Base-by-base conservation (phyloP, 192 early-diverging fungal species). In the Gonapodya sp. region DNA sequence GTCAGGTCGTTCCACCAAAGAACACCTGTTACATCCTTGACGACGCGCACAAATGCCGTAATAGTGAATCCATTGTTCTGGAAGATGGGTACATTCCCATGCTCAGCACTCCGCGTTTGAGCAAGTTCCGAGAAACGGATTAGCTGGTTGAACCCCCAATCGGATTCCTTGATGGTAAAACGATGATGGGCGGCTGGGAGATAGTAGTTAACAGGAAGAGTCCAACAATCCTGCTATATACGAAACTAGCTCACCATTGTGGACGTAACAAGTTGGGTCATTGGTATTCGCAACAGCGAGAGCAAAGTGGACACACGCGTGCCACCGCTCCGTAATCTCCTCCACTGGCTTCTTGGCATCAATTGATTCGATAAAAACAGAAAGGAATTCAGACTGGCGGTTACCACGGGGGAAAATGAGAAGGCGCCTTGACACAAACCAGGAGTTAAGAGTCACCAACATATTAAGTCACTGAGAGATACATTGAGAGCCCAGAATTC, bases 111-210 rank as follows among this genome's bases (percentile, higher is more conserved):
- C 46, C 46, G 46, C 24, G 8, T 64, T 24, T 83, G 79, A 36
- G 81, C 82, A 72, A 94, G 75, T 80, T 82, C 80, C 18, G 88
- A 85, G 14, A 91, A 75, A 32, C 92, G 87, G 33, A 92, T 84
- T 81, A 96, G 93, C 30, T 88, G 88, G 36, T 93, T 95, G 84
- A 98, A 99, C 0, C 97, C 97, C 97, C 97, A 99, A 85, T 99
- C 97, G 0, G 91, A 83, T 81, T 96, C 95, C 0, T 92, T 89
- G 8, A 89, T 85, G 37, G 85, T 91, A 83, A 95, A 98, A 77
- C 97, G 88, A 85, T 99, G 96, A 36, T 92, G 86, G 2, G 96
- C 90, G 81, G 78, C 88, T 91, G 82, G 79, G 18, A 75, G 36
- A 35, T 35, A 32, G 36, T 33, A 34, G 0, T 78, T 35, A 79